Base-by-base conservation (phyloP, 257 asterid genomes). In the Perilla frutescens region DNA sequence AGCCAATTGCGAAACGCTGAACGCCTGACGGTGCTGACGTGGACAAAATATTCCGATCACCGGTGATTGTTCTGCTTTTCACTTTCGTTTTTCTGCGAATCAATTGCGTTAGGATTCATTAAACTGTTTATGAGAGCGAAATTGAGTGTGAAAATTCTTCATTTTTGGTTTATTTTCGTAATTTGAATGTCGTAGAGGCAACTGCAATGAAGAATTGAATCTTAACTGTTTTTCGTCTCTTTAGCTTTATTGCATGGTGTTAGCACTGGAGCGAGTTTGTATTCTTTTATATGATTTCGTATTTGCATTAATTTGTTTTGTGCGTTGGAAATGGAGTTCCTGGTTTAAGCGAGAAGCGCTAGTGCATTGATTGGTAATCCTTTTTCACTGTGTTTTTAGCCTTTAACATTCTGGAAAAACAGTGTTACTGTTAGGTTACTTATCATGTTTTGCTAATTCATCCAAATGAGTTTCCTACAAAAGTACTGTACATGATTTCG, bases 1-100 rank as follows among this genome's bases (percentile, higher is more conserved):
- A 63, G 55, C 68, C 34, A 34, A 56, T 32, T 5, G 79, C 45
- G 67, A 39, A 60, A 78, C 74, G 70, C 44, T 39, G 4, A 6
- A 39, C 59, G 26, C 26, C 26, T 20, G 26, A 20, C 26, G 26
- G 26, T 15, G 70, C 73, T 47, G 76, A 75, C 81, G 83, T 63
- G 75, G 74, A 39, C 72, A 8, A 68, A 54, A 53, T 59, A 66
- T 63, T 72, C 72, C 5, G 81, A 79, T 79, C 73, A 64, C 69
- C 68, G 76, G 77, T 68, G 70, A 64, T 29, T 75, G 29, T 74
- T 70, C 36, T 29, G 43, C 68, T 34, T 48, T 77, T 14, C n/a
- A 6, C 54, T 10, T 59, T 48, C 36, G 51, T 48, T 67, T 61
- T 50, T 73, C 43, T 57, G 70, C 50, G 56, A 59, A 37, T 80